Conservation (phyloP, 495 filamentous ascomycete species). For the Aspergillus steynii region DNA sequence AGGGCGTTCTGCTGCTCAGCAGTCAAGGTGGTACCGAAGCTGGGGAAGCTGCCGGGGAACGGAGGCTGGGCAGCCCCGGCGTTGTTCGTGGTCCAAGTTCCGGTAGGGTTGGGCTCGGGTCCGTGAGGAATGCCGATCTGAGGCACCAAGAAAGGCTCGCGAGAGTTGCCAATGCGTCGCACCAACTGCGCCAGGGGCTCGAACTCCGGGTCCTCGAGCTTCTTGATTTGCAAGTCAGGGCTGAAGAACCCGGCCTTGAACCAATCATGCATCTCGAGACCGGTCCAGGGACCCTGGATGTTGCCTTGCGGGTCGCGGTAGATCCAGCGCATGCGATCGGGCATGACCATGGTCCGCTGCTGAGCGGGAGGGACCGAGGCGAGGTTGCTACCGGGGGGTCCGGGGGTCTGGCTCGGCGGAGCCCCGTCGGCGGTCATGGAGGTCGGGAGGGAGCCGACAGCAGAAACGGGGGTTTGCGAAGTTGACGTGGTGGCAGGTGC, state of each 20-base stretch:
- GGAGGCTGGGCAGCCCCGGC: conserved; percentile 79
- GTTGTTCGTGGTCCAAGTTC: conserved; percentile 39
- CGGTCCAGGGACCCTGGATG: conserved; percentile 91
- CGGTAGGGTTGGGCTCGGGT: conserved; percentile 49
- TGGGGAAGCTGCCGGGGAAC: conserved; percentile 93
- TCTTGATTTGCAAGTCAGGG: conserved; percentile 88
- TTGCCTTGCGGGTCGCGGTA: conserved; percentile 93
- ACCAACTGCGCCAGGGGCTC: conserved; percentile 96
- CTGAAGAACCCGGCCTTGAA: conserved; percentile 99
- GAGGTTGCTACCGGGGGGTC: conserved; percentile 28
- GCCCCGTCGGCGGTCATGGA: conserved; percentile 34
- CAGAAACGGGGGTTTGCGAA: conserved; percentile 44
- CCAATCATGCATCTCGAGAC: conserved; percentile 99
- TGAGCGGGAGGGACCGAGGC: conserved; percentile 67
- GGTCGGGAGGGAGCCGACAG: conserved; percentile 43
- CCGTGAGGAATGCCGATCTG: conserved; percentile 94
- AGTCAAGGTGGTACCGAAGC: conserved; percentile 95
- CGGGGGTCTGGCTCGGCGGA: conserved; percentile 32
- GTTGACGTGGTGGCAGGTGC: conserved; percentile 37
- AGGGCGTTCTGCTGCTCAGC: conserved; percentile 97
- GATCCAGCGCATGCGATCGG: conserved; percentile 97
- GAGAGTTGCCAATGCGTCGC: conserved; percentile 92
- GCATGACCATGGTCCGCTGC: conserved; percentile 96
- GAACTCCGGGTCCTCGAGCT: conserved; percentile 87
- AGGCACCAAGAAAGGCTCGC: conserved; percentile 95